Base-by-base conservation (phyloP, 2,329 filamentous ascomycete genomes). In the Albophoma yamanashiensis region DNA sequence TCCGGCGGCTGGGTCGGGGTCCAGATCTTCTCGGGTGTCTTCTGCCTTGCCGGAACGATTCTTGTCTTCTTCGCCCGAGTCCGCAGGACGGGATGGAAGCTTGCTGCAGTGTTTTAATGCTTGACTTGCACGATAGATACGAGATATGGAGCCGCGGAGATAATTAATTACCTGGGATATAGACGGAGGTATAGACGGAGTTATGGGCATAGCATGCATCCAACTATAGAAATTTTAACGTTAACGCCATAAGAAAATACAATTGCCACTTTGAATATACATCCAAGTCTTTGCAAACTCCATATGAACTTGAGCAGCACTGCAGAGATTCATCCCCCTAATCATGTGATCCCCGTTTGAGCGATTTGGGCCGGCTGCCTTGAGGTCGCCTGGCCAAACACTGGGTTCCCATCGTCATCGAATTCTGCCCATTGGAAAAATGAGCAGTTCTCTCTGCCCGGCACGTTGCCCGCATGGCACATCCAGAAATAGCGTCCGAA, bases 401-500 rank as follows among this genome's bases (percentile, higher is more conserved):
- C 22, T 0, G 92, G 92, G 65, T 89, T 85, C 1, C 93, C 93
- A 71, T 97, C 88, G 42, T 95, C 86, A 66, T 93, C 87, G 73
- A 96, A 95, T 59, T 87, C 82, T 0, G 89, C 91, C 92, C 92
- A 96, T 63, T 89, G 80, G 66, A 96, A 96, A 68, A 88, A 94
- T 0, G 81, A 78, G 68, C 92, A 96, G 6, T 83, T 85, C 45
- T 85, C 75, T 74, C 81, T 87, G 55, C 83, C 88, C 0, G 88
- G 87, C 2, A 86, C 81, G 67, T 87, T 89, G 8, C 87, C 85
- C 0, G 85, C 85, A 74, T 96, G 85, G 68, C 94, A 97, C 89
- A 93, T 94, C 91, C 92, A 96, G 74, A 95, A 94, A 70, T 97
- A 96, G 67, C 81, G 80, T 0, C 93, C 92, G 64, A 85, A 79